phyloP scores from a whole-genome alignment of 192 early-diverging fungal genomes.

The Tieghemiomyces parasiticus region DNA sequence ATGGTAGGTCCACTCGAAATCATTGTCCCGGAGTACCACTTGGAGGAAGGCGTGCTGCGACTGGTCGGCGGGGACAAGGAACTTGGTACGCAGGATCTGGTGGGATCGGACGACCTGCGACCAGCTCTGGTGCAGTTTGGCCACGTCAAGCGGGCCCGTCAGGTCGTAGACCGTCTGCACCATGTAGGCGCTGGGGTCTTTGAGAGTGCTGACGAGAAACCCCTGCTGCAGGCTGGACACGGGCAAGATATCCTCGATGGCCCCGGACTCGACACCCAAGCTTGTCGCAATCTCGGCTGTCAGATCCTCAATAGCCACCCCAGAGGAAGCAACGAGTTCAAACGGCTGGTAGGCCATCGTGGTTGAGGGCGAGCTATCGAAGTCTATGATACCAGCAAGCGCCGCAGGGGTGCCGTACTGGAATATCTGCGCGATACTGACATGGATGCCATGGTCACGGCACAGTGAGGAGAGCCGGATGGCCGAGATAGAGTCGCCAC shows the following conservation, averaged over 20 bases:
- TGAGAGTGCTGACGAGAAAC: background rate
- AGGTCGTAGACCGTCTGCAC: background rate
- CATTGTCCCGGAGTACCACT: no score
- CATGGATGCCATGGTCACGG: background rate
- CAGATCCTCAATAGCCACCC: background rate
- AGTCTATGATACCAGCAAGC: background rate
- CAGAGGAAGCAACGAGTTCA: background rate
- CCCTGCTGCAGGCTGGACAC: background rate
- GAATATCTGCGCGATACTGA: background rate
- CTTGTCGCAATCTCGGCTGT: background rate
- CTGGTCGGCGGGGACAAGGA: no score
- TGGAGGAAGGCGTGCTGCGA: no score
- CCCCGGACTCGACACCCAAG: background rate
- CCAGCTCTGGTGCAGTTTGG: background rate
- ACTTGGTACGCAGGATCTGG: background rate
- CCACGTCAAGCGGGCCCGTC: background rate
- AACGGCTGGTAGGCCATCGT: background rate
- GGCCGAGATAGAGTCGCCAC: conserved; percentile 4
- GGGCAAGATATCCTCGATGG: background rate
- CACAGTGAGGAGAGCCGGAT: background rate
- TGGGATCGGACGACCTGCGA: background rate
- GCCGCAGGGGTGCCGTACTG: background rate
- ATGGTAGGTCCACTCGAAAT: no score
- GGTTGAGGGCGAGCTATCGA: background rate
- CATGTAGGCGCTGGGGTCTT: conserved; percentile 6